Percentiles rank a stretch among this genome's conserved stretches.
Conservation (phyloP, 2,329 filamentous ascomycete genomes). For the Pyrenochaeta sp. region DNA sequence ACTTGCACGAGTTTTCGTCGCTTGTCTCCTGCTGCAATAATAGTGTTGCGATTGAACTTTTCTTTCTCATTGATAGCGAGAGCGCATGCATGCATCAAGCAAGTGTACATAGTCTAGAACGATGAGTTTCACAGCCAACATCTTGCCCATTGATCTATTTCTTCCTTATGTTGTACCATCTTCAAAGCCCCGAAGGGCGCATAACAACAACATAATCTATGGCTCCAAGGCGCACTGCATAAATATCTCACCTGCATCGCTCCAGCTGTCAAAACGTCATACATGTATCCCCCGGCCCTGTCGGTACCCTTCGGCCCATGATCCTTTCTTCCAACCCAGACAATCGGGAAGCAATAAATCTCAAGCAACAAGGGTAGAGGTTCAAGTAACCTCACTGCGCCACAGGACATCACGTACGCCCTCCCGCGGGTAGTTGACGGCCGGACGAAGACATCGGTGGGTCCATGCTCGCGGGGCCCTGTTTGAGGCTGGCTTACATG, state of each 20-base stretch:
- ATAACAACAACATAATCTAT: background rate
- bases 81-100: background rate
- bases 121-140: background rate
- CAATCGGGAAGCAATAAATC: background rate
- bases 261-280: conserved; percentile 2
- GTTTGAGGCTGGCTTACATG: conserved; percentile 7
- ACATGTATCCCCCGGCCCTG: background rate
- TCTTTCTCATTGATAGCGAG: background rate
- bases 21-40: background rate
- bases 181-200: background rate
- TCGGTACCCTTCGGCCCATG: background rate
- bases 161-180: background rate
- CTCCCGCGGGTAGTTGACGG: background rate
- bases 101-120: background rate
- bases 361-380: conserved; percentile 2
- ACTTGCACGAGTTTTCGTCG: background rate
- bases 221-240: conserved; percentile 7
- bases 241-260: conserved; percentile 6
- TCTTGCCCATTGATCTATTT: background rate
- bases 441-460: background rate
- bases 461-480: conserved; percentile 1
- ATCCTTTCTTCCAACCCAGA: background rate
- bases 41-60: background rate
- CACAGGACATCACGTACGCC: conserved; percentile 4
- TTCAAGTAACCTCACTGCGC: conserved; percentile 5